phyloP scores from a whole-genome alignment of 2,329 filamentous ascomycete species.

The Calonectria crousiana region DNA sequence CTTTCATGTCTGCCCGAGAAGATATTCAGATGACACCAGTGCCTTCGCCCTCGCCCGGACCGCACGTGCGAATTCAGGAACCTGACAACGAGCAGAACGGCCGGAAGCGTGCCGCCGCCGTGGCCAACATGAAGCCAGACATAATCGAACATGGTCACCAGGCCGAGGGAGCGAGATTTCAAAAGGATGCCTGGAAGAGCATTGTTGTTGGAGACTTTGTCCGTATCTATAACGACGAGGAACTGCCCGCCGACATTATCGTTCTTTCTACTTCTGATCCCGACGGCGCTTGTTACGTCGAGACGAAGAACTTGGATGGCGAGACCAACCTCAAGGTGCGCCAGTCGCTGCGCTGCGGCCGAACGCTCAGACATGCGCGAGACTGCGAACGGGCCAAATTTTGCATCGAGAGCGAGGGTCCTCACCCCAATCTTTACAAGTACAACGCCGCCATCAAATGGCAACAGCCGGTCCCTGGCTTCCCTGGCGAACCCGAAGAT shows the following conservation, averaged over 20 bases:
- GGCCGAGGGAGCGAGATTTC: conserved; percentile 82
- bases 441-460: conserved; percentile 93
- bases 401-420: conserved; percentile 87
- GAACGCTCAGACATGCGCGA: conserved; percentile 84
- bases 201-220: conserved; percentile 96
- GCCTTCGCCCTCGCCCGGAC: conserved; percentile 77
- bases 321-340: conserved; percentile 98
- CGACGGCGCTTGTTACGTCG: conserved; percentile 95
- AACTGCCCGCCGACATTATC: conserved; percentile 92
- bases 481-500: conserved; percentile 73
- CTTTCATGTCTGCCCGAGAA: conserved; percentile 68
- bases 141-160: conserved; percentile 80
- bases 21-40: conserved; percentile 98
- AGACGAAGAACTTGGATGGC: conserved; percentile 97
- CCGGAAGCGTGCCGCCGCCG: conserved; percentile 50
- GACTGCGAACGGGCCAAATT: conserved; percentile 95
- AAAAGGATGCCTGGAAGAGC: conserved; percentile 95
- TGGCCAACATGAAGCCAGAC: conserved; percentile 63
- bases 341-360: conserved; percentile 87
- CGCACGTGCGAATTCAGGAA: conserved; percentile 53
- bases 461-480: conserved; percentile 77
- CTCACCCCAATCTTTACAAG: conserved; percentile 94
- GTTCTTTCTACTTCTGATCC: conserved; percentile 93
- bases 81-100: conserved; percentile 49
- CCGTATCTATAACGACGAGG: conserved; percentile 95